Conservation (phyloP, 441 rosid species). For the Croton laevigatus region DNA sequence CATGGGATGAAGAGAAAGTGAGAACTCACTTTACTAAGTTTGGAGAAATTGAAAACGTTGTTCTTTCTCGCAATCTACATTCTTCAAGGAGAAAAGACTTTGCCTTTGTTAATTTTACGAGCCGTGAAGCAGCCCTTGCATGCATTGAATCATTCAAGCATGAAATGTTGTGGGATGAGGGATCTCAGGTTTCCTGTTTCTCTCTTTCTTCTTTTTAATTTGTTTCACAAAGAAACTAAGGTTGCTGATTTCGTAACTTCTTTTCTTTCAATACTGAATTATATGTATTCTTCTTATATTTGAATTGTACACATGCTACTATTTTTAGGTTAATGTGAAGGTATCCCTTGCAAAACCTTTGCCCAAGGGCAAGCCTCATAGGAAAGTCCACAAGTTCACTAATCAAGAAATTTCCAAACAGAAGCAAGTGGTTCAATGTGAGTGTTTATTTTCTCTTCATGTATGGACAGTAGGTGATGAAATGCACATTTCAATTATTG, state of each 20-base stretch:
- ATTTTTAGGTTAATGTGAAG: slow-evolving; percentile 31
- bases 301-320: not conserved
- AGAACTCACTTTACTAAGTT: slow-evolving; percentile 27
- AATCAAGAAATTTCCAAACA: slow-evolving; percentile 21
- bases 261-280: not conserved
- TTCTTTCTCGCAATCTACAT: slow-evolving; percentile 32
- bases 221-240: not conserved
- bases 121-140: slow-evolving; percentile 32
- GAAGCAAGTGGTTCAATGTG: slow-evolving; percentile 21
- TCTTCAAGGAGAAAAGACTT: slow-evolving; percentile 37
- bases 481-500: not conserved
- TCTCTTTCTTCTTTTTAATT: not conserved
- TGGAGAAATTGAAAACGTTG: slow-evolving; percentile 40
- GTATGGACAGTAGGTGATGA: not conserved
- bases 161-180: slow-evolving; percentile 15
- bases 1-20: slow-evolving; percentile 36
- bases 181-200: slow-evolving; percentile 27
- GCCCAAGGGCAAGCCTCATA: slow-evolving; percentile 25
- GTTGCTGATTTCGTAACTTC: not conserved
- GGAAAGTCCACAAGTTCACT: slow-evolving; percentile 17
- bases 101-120: slow-evolving; percentile 33
- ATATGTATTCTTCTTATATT: not conserved
- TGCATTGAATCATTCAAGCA: slow-evolving; percentile 30
- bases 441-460: slow-evolving; percentile 16
- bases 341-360: slow-evolving; percentile 36